Evolutionary conservation across 495 filamentous ascomycete genomes (phyloP).

Genomic region (Penicillium bovifimosum): DNA sequence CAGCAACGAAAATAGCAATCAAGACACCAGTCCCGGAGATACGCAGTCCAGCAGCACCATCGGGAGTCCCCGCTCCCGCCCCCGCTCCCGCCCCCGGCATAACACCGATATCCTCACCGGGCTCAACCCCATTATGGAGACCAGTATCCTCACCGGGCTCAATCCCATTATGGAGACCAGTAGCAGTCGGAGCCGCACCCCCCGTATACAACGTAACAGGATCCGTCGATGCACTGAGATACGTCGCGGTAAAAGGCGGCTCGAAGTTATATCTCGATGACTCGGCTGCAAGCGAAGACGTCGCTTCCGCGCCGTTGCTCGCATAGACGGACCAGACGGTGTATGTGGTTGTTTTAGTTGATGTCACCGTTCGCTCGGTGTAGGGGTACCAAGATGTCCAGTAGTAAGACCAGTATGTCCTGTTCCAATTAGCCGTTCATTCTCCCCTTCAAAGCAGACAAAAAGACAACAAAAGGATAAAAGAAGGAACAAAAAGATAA

Average conservation of each 20-base stretch:
- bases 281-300: neutral
- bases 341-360: slow-evolving; percentile 12
- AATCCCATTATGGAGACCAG: too few species aligned
- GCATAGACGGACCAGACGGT: slow-evolving; percentile 18
- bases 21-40: neutral
- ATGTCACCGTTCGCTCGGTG: slow-evolving; percentile 16
- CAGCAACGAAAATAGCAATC: slow-evolving; percentile 6
- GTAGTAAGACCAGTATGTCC: slow-evolving; percentile 22
- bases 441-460: too few species aligned
- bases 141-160: too few species aligned
- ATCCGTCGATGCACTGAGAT: slow-evolving; percentile 9
- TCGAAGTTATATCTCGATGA: slow-evolving; percentile 1
- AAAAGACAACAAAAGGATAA: too few species aligned
- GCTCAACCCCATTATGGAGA: neutral
- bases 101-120: neutral
- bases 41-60: neutral
- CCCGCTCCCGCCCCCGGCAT: neutral
- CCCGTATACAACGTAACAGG: slow-evolving; percentile 9
- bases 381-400: slow-evolving; percentile 22
- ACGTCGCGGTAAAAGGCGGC: slow-evolving; percentile 17
- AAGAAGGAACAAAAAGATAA: neutral
- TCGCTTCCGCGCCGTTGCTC: slow-evolving; percentile 10
- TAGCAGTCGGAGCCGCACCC: neutral
- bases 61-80: neutral
- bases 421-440: too few species aligned